Percentiles rank a stretch among this genome's conserved stretches.
These are phyloP conservation scores for Fagopyrum homotropicum DNA, from an alignment of 148 eudicot genomes.

Conservation along the genomic window DNA sequence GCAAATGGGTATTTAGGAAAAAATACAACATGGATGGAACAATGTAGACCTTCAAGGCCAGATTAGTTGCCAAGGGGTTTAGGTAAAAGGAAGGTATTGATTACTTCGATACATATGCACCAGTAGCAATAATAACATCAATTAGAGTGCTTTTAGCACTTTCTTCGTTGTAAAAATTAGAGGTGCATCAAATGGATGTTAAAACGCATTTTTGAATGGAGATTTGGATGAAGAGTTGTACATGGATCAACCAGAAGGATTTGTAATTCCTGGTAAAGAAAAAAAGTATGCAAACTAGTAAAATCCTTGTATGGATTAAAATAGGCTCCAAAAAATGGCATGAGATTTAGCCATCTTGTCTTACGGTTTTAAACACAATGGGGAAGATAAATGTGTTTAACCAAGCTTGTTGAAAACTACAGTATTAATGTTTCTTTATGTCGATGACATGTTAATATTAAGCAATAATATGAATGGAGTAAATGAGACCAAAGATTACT, in stretches of 20 bases:
- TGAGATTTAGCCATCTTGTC: no score
- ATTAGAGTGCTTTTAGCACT: slow-evolving; percentile 17
- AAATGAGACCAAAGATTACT: no score
- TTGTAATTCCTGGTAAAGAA: background rate
- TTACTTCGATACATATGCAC: slow-evolving; percentile 5
- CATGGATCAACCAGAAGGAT: no score
- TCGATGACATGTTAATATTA: slow-evolving; percentile 5
- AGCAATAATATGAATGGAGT: no score
- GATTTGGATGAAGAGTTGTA: background rate
- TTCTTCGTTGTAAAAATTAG: slow-evolving; percentile 4
- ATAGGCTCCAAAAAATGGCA: no score
- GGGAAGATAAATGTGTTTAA: background rate
- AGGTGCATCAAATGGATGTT: slow-evolving; percentile 14
- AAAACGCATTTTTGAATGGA: slow-evolving; percentile 3
- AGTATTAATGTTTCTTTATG: slow-evolving; percentile 8
- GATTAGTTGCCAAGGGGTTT: background rate
- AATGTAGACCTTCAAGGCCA: slow-evolving; percentile 6
- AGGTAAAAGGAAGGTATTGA: slow-evolving; percentile 5
- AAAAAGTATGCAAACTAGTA: background rate
- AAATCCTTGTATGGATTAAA: slow-evolving; percentile 7
- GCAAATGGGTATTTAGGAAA: slow-evolving; percentile 14
- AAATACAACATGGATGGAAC: slow-evolving; percentile 3
- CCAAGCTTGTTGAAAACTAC: slow-evolving; percentile 9
- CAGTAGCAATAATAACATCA: slow-evolving; percentile 9
- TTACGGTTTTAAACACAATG: background rate